Evolutionary conservation across 371 early-diverging fungal genomes (phyloP).

Genomic region (Apophysomyces sp.): DNA sequence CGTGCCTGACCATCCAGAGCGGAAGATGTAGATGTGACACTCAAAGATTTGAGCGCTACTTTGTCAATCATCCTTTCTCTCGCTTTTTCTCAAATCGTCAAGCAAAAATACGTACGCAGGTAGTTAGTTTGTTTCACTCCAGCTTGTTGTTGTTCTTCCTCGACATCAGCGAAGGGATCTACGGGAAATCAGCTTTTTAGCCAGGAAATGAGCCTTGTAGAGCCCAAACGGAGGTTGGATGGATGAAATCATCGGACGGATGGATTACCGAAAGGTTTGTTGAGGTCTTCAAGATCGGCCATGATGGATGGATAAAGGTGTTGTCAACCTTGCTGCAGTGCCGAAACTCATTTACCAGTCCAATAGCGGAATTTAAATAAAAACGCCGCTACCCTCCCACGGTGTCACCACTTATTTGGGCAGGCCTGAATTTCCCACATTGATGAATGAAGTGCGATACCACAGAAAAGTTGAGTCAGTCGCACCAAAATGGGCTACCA

Average conservation of each 20-base stretch:
- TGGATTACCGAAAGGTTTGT: conserved; percentile 35
- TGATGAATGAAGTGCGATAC: no score
- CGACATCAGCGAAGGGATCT: conserved; percentile 83
- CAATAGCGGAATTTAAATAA: neutral
- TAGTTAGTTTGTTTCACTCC: conserved; percentile 51
- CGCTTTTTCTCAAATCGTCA: neutral
- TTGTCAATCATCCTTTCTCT: conserved; percentile 10
- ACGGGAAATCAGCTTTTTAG: conserved; percentile 14
- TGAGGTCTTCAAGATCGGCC: conserved; percentile 42
- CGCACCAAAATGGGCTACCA: no score
- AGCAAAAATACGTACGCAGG: conserved; percentile 65
- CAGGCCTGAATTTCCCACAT: no score
- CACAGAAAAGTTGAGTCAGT: no score
- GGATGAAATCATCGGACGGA: neutral
- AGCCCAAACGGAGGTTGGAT: neutral
- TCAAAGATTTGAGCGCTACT: neutral
- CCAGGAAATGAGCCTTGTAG: conserved; percentile 4
- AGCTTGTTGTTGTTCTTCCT: conserved; percentile 56
- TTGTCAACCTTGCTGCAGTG: no score
- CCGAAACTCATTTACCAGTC: neutral
- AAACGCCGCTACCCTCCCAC: neutral
- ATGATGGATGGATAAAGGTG: conserved; percentile 22
- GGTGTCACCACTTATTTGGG: neutral
- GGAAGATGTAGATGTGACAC: neutral
- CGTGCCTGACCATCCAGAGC: conserved; percentile 19